These are phyloP conservation scores for Yamadazyma tumulicola DNA, from an alignment of 805 yeast genomes.

Conservation along the genomic window DNA sequence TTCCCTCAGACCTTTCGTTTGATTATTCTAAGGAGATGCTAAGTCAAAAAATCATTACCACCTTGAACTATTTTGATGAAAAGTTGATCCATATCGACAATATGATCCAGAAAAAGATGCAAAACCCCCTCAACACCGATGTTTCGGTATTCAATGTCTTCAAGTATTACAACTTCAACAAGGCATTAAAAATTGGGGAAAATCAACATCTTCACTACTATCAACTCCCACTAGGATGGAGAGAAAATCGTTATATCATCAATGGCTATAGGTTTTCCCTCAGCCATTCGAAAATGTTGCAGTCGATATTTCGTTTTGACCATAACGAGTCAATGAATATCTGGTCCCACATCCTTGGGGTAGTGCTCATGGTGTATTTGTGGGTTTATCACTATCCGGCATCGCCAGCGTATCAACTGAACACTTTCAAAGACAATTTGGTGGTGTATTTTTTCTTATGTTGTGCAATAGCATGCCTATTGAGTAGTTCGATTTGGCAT, in stretches of 20 bases:
- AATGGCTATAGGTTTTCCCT: slow-evolving; percentile 82
- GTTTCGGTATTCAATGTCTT: slow-evolving; percentile 31
- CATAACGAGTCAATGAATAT: slow-evolving; percentile 93
- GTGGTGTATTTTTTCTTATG: slow-evolving; percentile 61
- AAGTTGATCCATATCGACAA: slow-evolving; percentile 37
- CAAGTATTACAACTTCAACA: slow-evolving; percentile 38
- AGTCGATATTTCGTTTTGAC: slow-evolving; percentile 52
- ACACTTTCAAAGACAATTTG: slow-evolving; percentile 42
- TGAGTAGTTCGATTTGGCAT: slow-evolving; percentile 86
- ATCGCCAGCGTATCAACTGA: slow-evolving; percentile 44
- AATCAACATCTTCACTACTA: slow-evolving; percentile 65
- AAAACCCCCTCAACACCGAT: slow-evolving; percentile 23
- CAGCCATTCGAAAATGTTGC: slow-evolving; percentile 55
- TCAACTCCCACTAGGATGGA: slow-evolving; percentile 89
- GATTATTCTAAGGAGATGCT: slow-evolving; percentile 24
- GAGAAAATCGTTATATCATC: slow-evolving; percentile 83
- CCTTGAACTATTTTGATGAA: slow-evolving; percentile 42
- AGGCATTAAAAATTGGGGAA: slow-evolving; percentile 30
- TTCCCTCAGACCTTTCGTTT: slow-evolving; percentile 9
- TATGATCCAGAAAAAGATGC: slow-evolving; percentile 32
- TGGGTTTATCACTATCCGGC: slow-evolving; percentile 61
- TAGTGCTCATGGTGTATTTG: slow-evolving; percentile 53
- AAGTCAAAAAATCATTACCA: slow-evolving; percentile 36
- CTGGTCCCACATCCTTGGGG: slow-evolving; percentile 87
- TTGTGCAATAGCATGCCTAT: slow-evolving; percentile 73